Percentiles rank a stretch among this genome's conserved stretches.
These are phyloP conservation scores for Sporisorium scitamineum DNA, from an alignment of 1,284 basidiomycete species.

Conservation along the genomic window DNA sequence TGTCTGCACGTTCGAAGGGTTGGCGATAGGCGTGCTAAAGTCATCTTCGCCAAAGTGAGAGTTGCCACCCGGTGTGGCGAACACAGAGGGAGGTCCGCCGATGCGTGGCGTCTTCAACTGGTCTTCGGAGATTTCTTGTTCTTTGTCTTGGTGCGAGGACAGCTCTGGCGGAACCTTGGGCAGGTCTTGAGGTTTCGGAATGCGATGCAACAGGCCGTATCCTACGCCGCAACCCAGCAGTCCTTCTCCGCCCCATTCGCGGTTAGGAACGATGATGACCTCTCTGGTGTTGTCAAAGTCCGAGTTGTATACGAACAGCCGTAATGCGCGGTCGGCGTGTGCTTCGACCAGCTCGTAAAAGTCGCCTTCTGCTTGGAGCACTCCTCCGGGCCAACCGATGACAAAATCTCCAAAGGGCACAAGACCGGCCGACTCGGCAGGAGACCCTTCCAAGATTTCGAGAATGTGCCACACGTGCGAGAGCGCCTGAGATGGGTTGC, in stretches of 20 bases:
- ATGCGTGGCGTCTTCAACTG: conserved; percentile 38
- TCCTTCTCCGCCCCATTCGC: conserved; percentile 67
- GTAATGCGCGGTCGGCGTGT: conserved; percentile 89
- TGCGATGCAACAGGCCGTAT: conserved; percentile 63
- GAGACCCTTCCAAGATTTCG: conserved; percentile 94
- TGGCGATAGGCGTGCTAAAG: conserved; percentile 29
- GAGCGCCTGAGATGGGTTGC: conserved; percentile 69
- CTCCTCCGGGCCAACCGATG: conserved; percentile 93
- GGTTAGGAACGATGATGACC: conserved; percentile 62
- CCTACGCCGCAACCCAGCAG: conserved; percentile 66
- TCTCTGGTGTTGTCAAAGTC: conserved; percentile 81
- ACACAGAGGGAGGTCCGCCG: conserved; percentile 26
- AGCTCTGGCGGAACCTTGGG: conserved; percentile 46
- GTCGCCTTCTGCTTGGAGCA: conserved; percentile 84
- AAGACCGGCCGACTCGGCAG: conserved; percentile 82
- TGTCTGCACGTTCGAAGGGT: conserved; percentile 13
- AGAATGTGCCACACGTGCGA: conserved; percentile 88
- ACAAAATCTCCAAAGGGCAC: conserved; percentile 91
- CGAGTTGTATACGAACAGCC: conserved; percentile 95
- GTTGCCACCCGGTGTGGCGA: conserved; percentile 22
- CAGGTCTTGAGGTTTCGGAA: conserved; percentile 58
- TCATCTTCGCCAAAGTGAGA: conserved; percentile 27
- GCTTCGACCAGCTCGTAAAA: conserved; percentile 97
- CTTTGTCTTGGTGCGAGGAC: conserved; percentile 14
- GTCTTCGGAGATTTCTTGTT: conserved; percentile 22